phyloP scores from a whole-genome alignment of 495 filamentous ascomycete species.

The Penicillium lividum region DNA sequence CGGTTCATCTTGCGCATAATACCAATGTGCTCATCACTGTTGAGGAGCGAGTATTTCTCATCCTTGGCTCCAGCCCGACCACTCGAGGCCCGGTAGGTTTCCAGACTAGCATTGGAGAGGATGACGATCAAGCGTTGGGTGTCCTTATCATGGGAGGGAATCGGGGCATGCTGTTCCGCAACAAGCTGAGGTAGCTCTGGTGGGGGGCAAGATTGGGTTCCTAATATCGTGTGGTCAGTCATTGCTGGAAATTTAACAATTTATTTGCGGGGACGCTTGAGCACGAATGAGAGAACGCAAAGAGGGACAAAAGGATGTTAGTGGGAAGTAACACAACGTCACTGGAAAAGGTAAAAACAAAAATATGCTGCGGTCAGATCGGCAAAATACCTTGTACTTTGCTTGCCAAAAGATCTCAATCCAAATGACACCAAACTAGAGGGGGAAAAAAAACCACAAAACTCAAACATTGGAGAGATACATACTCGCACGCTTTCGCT shows the following conservation, averaged over 20 bases:
- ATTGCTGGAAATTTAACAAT: conserved; percentile 6
- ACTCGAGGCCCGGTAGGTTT: conserved; percentile 87
- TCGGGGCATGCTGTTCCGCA: conserved; percentile 87
- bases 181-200: conserved; percentile 86
- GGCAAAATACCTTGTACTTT: background rate
- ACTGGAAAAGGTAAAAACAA: conserved; percentile 3
- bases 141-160: conserved; percentile 82
- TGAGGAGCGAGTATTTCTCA: conserved; percentile 93
- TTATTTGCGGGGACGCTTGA: background rate
- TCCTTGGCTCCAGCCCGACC: conserved; percentile 70
- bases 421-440: conserved; percentile 1
- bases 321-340: conserved; percentile 2
- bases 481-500: conserved; percentile 54
- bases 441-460: conserved; percentile 2
- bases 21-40: conserved; percentile 98
- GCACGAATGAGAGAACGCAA: background rate
- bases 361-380: background rate
- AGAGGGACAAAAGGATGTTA: background rate
- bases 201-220: conserved; percentile 93
- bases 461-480: conserved; percentile 12
- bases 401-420: background rate
- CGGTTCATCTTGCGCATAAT: conserved; percentile 99
- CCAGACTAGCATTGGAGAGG: conserved; percentile 93
- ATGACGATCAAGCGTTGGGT: conserved; percentile 91
- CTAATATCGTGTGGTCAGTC: conserved; percentile 39